Conservation (phyloP, 2,329 filamentous ascomycete species). For the Calonectria pseudoturangicola region DNA sequence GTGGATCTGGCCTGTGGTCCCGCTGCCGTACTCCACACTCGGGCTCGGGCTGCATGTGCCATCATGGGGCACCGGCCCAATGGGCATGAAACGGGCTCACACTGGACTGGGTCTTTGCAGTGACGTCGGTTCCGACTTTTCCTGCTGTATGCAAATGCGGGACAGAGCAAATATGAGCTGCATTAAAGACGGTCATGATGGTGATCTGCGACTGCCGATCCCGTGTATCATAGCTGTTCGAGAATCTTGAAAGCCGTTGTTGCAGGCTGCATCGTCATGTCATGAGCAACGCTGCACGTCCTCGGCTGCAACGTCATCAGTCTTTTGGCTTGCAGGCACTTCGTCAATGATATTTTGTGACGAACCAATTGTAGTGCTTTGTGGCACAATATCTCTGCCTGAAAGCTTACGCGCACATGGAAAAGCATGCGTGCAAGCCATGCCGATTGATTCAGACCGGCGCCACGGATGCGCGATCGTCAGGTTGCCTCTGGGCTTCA, state of each 20-base stretch:
- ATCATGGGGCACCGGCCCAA: conserved; percentile 9
- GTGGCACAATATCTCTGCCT: conserved; percentile 16
- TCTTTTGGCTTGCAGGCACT: conserved; percentile 11
- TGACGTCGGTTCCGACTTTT: conserved; percentile 8
- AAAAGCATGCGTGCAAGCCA: conserved; percentile 2
- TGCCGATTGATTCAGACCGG: conserved; percentile 35
- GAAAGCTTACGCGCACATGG: conserved; percentile 27
- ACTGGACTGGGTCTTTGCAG: neutral
- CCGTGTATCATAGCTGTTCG: neutral
- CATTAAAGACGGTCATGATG: neutral
- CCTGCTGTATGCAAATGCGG: neutral
- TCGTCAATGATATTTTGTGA: conserved; percentile 20
- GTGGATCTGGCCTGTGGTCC: conserved; percentile 12
- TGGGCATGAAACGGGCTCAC: conserved; percentile 10
- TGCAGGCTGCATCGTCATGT: neutral
- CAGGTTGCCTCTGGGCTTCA: conserved; percentile 39
- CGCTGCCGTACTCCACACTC: conserved; percentile 9
- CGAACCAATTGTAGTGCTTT: conserved; percentile 26
- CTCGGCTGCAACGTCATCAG: conserved; percentile 27
- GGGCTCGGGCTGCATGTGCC: conserved; percentile 23
- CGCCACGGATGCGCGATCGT: conserved; percentile 49
- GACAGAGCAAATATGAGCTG: neutral
- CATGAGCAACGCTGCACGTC: conserved; percentile 28
- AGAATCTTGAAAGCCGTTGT: conserved; percentile 18
- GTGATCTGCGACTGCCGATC: neutral